Evolutionary conservation across 352 stramenopile species (phyloP).

Genomic region (Globisporangium ultimum): DNA sequence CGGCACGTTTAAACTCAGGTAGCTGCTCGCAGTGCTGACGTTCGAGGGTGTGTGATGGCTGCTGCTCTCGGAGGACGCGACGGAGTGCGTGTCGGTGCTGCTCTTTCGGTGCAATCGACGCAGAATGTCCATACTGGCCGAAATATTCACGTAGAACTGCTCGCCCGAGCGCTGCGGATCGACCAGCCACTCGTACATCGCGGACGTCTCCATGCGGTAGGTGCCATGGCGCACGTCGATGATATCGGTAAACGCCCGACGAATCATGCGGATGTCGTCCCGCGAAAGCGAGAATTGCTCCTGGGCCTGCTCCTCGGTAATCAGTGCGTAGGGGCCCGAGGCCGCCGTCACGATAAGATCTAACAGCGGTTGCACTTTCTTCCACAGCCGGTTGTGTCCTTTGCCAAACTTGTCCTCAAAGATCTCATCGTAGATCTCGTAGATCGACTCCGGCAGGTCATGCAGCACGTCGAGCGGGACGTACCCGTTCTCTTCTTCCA

Average conservation of each 20-base stretch:
- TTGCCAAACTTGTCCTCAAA: conserved; percentile 88
- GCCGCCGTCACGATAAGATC: conserved; percentile 69
- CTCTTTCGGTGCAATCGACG: conserved; percentile 28
- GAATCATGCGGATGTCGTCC: conserved; percentile 68
- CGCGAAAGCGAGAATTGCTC: conserved; percentile 47
- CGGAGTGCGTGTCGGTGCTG: conserved; percentile 18
- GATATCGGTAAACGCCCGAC: conserved; percentile 74
- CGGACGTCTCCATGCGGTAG: conserved; percentile 71
- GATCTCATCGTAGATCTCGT: conserved; percentile 83
- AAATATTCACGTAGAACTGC: conserved; percentile 61
- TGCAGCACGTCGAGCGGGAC: conserved; percentile 63
- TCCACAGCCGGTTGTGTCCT: conserved; percentile 69
- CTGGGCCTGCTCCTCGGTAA: conserved; percentile 67
- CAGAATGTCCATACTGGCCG: conserved; percentile 42
- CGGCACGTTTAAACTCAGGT: conserved; percentile 18
- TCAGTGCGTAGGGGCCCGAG: conserved; percentile 61
- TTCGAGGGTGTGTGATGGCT: conserved; percentile 17
- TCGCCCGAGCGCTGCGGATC: conserved; percentile 48
- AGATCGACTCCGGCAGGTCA: conserved; percentile 73
- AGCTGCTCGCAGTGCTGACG: conserved; percentile 17
- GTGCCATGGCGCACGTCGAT: conserved; percentile 54
- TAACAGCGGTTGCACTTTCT: conserved; percentile 68
- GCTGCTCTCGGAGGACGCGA: conserved; percentile 15
- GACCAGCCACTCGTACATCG: conserved; percentile 68
- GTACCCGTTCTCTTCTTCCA: conserved; percentile 41